Evolutionary conservation across 257 asterid genomes (phyloP).

Genomic region (Paulownia fortunei): DNA sequence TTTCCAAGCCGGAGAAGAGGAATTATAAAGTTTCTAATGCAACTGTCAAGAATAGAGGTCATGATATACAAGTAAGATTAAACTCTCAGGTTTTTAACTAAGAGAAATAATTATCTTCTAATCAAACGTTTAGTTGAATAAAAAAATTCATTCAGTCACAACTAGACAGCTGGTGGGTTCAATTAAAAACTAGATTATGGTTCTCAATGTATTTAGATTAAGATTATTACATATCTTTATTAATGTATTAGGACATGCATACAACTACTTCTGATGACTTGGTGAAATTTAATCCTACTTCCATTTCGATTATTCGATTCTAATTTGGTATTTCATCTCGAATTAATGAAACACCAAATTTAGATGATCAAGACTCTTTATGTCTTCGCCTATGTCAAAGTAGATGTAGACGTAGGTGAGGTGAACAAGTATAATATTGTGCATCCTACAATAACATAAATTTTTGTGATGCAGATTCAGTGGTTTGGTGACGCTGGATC

Average conservation of each 20-base stretch:
- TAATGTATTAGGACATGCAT: background rate
- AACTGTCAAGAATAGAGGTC: conserved; percentile 64
- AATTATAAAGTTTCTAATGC: conserved; percentile 52
- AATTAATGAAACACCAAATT: no score
- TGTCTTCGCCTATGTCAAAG: no score
- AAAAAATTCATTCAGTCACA: background rate
- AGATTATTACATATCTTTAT: no score
- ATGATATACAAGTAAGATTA: conserved; percentile 59
- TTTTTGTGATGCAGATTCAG: conserved; percentile 41
- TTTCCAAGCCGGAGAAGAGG: conserved; percentile 34
- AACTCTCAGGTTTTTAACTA: background rate
- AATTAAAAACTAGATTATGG: no score
- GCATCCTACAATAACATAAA: no score
- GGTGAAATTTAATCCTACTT: background rate
- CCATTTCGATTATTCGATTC: no score
- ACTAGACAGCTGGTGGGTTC: background rate
- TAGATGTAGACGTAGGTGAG: no score
- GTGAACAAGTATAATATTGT: background rate
- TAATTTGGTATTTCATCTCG: no score
- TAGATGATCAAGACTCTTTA: no score
- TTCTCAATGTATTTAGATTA: background rate
- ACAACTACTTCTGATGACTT: background rate
- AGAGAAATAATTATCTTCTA: background rate
- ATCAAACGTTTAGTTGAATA: background rate
- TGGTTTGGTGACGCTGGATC: conserved; percentile 75